Evolutionary conservation across 2,329 filamentous ascomycete genomes (phyloP).

Genomic region (Calonectria pseudoreteaudii): DNA sequence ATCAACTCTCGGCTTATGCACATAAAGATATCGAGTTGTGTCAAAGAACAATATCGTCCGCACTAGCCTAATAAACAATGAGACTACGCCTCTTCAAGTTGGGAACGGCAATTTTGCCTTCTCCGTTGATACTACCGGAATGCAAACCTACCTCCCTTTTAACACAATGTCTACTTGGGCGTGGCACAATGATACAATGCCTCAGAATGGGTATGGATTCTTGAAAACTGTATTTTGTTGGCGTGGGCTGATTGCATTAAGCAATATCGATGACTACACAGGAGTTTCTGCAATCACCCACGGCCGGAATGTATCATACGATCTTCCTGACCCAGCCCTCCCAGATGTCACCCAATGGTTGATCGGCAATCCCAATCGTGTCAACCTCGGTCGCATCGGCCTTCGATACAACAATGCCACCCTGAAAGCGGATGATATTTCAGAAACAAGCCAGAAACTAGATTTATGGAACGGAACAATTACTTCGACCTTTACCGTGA

Average conservation of each 20-base stretch:
- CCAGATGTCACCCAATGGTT: conserved; percentile 62
- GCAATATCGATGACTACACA: conserved; percentile 42
- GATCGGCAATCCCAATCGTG: conserved; percentile 59
- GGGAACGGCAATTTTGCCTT: conserved; percentile 64
- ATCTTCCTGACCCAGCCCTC: conserved; percentile 50
- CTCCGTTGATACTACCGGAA: conserved; percentile 58
- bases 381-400: conserved; percentile 57
- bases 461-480: conserved; percentile 43
- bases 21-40: conserved; percentile 36
- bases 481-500: conserved; percentile 51
- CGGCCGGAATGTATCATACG: conserved; percentile 52
- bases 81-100: conserved; percentile 62
- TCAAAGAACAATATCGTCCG: conserved; percentile 38
- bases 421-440: conserved; percentile 44
- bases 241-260: not conserved
- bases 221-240: not conserved
- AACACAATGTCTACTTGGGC: conserved; percentile 62
- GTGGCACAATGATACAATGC: conserved; percentile 62
- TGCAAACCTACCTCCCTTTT: conserved; percentile 58
- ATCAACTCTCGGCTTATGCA: not conserved
- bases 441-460: conserved; percentile 44
- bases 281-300: conserved; percentile 50
- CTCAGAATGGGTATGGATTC: conserved; percentile 43
- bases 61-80: conserved; percentile 42
- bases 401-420: conserved; percentile 49